These are phyloP conservation scores for Fusarium coicis DNA, from an alignment of 2,329 filamentous ascomycete species.

Conservation along the genomic window DNA sequence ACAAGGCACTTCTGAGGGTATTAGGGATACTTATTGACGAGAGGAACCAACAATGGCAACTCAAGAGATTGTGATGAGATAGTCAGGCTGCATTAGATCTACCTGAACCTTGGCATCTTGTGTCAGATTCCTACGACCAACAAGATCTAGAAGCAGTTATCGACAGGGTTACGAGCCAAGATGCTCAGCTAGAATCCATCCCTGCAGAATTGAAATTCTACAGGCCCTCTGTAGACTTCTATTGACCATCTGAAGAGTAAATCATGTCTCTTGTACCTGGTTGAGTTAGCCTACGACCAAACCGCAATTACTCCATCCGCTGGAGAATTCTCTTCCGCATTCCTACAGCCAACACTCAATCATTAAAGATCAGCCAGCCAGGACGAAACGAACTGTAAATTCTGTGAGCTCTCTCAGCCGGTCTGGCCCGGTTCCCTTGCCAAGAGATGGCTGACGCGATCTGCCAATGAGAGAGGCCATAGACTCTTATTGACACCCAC, in stretches of 20 bases:
- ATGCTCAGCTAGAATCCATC: rapidly evolving
- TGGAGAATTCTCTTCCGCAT: neutral
- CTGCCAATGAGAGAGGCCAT: neutral
- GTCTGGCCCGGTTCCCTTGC: neutral
- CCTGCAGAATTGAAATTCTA: rapidly evolving
- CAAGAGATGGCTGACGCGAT: neutral
- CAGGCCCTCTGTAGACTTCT: neutral
- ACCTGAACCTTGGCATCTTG: neutral
- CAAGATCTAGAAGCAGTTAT: neutral
- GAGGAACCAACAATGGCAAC: rapidly evolving
- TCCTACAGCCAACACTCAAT: neutral
- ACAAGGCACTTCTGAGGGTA: too few relatives aligned
- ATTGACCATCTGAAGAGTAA: neutral
- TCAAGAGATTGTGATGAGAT: neutral
- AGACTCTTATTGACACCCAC: neutral
- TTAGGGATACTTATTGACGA: neutral
- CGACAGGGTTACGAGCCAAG: rapidly evolving
- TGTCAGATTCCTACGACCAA: neutral
- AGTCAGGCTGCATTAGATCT: neutral
- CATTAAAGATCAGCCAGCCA: rapidly evolving
- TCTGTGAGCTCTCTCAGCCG: rapidly evolving
- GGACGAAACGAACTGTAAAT: rapidly evolving
- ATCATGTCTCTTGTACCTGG: rapidly evolving
- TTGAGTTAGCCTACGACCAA: neutral
- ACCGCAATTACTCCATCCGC: too few relatives aligned